Evolutionary conservation across 2,329 filamentous ascomycete genomes (phyloP).

Genomic region (Monosporascus sp.): DNA sequence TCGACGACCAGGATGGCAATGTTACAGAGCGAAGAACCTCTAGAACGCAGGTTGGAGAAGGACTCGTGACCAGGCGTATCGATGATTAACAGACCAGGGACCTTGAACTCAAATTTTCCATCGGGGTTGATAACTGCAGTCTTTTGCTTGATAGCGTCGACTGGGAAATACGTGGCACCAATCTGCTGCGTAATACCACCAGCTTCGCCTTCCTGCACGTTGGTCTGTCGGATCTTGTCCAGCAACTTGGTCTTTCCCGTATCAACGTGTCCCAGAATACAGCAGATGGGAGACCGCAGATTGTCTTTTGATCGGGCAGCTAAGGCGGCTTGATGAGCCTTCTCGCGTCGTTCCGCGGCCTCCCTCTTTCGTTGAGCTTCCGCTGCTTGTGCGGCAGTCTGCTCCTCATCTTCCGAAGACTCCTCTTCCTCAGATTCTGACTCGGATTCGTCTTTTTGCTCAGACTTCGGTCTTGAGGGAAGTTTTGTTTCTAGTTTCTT

Average conservation of each 20-base stretch:
- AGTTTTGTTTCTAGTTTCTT: constrained; percentile 20
- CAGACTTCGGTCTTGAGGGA: constrained; percentile 27
- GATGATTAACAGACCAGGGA: constrained; percentile 92
- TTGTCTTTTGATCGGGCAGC: constrained; percentile 90
- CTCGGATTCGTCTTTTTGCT: constrained; percentile 40
- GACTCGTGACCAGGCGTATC: constrained; percentile 99
- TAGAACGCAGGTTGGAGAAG: constrained; percentile 94
- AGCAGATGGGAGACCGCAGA: constrained; percentile 95
- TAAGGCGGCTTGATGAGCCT: constrained; percentile 85
- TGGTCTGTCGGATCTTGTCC: constrained; percentile 97
- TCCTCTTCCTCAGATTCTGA: constrained; percentile 53
- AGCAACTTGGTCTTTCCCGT: constrained; percentile 99
- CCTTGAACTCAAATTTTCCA: constrained; percentile 89
- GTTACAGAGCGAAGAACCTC: constrained; percentile 97
- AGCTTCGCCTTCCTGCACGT: constrained; percentile 97
- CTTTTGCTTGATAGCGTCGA: constrained; percentile 88
- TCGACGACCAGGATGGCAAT: constrained; percentile 98
- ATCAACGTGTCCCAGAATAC: constrained; percentile 99
- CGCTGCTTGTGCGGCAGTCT: constrained; percentile 66
- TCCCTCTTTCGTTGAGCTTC: constrained; percentile 78
- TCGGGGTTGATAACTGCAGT: constrained; percentile 90
- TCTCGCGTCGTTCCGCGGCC: constrained; percentile 80
- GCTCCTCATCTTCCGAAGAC: constrained; percentile 65
- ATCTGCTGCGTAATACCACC: constrained; percentile 99
- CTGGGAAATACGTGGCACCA: constrained; percentile 97